Evolutionary conservation across 768 basidiomycete species (phyloP), one percentile per base, ranked within the genome.

Genomic region (Kwoniella sp.): DNA sequence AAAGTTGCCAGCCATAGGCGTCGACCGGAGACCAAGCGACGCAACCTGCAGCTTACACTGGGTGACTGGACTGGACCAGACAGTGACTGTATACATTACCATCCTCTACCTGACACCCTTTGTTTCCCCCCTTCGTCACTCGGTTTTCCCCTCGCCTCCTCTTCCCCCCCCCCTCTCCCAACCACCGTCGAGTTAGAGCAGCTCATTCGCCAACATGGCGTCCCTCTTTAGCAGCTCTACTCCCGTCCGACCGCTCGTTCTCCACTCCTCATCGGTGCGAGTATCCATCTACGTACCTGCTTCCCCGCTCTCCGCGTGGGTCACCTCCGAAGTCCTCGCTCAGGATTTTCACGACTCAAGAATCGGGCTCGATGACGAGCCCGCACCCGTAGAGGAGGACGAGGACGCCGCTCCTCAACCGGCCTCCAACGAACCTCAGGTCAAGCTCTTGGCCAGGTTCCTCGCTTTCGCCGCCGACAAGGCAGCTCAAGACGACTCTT

Each of bases 251-350:
- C 74, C 74, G 22, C 65, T 75, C 44, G 71, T 74, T 46, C 62
- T 75, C 34, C 74, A 75, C 46, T 68, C 71, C 17, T 59, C 64
- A 11, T 43, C 69, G 36, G 64, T 70, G 6, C 50, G 74, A n/a
- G 63, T 93, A 56, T 85, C 87, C 57, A 84, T 96, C 74, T 89
- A 88, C 39, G 87, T 95, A 53, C 84, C 89, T 15, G 67, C 70
- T 39, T 84, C 87, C n/a, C 77, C 78, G 32, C 59, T 78, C 60
- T 83, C 90, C 74, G 83, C 89, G 75, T 95, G 92, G 91, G 88
- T 90, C 69, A 81, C 84, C 47, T 90, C 91, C 45, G 90, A 93
- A 77, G 83, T 91, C 67, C 82, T 93, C 51, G 80, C 87, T 67
- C 90, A 95, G 67, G 88, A 91, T 54, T 96, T 93, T 73, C 76